Conservation (phyloP, 805 yeast genomes). For the Yamadazyma paraphyllophila region DNA sequence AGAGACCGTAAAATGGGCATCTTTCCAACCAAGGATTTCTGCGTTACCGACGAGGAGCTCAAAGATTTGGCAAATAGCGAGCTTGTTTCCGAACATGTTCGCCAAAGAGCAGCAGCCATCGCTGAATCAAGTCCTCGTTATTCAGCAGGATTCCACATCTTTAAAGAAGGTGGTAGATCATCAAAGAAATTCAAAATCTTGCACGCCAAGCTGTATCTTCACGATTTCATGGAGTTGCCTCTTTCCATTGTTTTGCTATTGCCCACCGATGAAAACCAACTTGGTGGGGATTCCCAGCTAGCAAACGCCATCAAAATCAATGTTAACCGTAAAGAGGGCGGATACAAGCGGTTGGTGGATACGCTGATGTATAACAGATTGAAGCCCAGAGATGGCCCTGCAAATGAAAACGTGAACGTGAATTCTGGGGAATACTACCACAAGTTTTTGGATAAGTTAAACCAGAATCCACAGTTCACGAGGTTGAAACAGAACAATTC, state of each 20-base stretch:
- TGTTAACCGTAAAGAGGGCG: slow-evolving; percentile 18
- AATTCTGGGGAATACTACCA: slow-evolving; percentile 13
- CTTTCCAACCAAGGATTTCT: slow-evolving; percentile 17
- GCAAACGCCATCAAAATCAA: slow-evolving; percentile 14
- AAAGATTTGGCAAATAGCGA: slow-evolving; percentile 10
- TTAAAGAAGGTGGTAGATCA: slow-evolving; percentile 31
- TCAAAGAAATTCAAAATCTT: slow-evolving; percentile 24
- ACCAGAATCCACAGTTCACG: background rate
- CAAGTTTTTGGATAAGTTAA: slow-evolving; percentile 8
- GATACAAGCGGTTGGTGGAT: slow-evolving; percentile 3
- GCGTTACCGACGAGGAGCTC: slow-evolving; percentile 25
- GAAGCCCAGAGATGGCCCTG: background rate
- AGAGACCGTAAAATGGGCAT: slow-evolving; percentile 11
- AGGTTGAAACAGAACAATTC: background rate
- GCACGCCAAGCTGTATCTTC: slow-evolving; percentile 38
- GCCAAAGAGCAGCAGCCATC: background rate
- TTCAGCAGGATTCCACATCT: slow-evolving; percentile 40
- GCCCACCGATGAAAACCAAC: slow-evolving; percentile 17
- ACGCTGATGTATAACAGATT: slow-evolving; percentile 3
- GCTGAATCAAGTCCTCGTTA: background rate
- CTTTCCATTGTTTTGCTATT: slow-evolving; percentile 27
- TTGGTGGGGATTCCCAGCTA: slow-evolving; percentile 10
- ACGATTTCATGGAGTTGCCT: slow-evolving; percentile 43
- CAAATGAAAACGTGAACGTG: slow-evolving; percentile 14
- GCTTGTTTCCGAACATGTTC: background rate